Conservation (phyloP, 1,284 basidiomycete genomes). For the Tilletia horrida region DNA sequence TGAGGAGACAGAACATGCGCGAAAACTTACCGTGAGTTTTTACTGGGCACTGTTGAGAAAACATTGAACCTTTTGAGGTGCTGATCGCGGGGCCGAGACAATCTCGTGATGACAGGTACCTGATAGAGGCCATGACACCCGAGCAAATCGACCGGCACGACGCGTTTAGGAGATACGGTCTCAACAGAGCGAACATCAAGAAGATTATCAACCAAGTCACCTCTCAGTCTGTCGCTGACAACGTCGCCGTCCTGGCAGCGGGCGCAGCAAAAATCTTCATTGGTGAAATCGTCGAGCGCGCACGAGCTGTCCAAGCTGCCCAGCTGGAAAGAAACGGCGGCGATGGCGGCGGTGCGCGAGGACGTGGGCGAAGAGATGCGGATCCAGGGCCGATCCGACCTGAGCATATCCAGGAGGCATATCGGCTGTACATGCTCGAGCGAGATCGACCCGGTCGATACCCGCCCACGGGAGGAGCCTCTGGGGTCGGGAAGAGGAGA, state of each 20-base stretch:
- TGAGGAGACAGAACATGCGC: background rate
- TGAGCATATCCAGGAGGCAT: constrained; percentile 81
- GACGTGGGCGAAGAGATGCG: background rate
- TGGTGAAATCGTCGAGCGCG: constrained; percentile 75
- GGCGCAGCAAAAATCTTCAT: constrained; percentile 88
- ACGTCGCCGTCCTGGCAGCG: constrained; percentile 79
- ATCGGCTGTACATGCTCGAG: constrained; percentile 74
- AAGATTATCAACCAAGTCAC: constrained; percentile 79
- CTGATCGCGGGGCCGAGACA: no score
- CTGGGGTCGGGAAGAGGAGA: constrained; percentile 43
- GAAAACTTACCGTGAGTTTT: constrained; percentile 14
- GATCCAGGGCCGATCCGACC: constrained; percentile 70
- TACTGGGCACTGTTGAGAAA: background rate
- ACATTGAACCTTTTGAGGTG: no score
- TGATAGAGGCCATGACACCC: constrained; percentile 16
- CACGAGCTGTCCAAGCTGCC: no score
- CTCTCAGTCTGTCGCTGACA: constrained; percentile 72
- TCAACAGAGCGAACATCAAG: background rate
- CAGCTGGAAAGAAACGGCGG: no score
- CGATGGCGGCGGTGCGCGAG: no score
- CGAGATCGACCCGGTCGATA: constrained; percentile 59
- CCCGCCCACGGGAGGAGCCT: constrained; percentile 36
- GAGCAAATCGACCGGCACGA: constrained; percentile 7
- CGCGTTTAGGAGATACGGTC: background rate
- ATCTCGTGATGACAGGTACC: background rate